These are phyloP conservation scores for Solanum hybrid DNA, from an alignment of 305 asterid species.

Conservation along the genomic window DNA sequence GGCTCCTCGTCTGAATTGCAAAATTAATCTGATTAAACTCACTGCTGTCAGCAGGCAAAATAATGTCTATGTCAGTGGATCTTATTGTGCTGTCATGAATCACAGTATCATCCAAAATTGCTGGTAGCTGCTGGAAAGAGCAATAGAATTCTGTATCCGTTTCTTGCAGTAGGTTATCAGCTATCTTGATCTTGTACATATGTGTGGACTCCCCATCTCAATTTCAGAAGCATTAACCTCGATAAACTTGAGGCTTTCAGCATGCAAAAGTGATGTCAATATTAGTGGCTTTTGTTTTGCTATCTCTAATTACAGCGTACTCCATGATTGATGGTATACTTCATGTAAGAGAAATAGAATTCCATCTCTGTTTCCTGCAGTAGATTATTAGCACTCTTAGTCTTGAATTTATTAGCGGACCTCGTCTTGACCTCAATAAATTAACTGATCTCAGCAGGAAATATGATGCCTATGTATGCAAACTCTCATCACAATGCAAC, in stretches of 20 bases:
- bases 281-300: neutral
- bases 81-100: neutral
- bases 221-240: neutral
- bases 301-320: neutral
- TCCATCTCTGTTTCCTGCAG: constrained; percentile 10
- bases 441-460: constrained; percentile 9
- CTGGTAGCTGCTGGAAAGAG: neutral
- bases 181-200: neutral
- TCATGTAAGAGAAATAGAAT: constrained; percentile 7
- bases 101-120: neutral
- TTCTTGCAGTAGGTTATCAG: neutral
- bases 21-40: constrained; percentile 5
- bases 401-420: constrained; percentile 1
- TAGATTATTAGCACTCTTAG: constrained; percentile 13
- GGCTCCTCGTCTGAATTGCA: constrained; percentile 9
- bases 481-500: neutral
- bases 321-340: constrained; percentile 10
- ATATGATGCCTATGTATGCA: neutral
- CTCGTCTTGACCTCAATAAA: constrained; percentile 1
- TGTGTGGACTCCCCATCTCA: neutral
- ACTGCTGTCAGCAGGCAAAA: constrained; percentile 11
- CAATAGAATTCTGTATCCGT: neutral
- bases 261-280: neutral
- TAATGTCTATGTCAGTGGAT: constrained; percentile 6
- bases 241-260: neutral